phyloP scores from a whole-genome alignment of 257 asterid species.

The Phtheirospermum japonicum region DNA sequence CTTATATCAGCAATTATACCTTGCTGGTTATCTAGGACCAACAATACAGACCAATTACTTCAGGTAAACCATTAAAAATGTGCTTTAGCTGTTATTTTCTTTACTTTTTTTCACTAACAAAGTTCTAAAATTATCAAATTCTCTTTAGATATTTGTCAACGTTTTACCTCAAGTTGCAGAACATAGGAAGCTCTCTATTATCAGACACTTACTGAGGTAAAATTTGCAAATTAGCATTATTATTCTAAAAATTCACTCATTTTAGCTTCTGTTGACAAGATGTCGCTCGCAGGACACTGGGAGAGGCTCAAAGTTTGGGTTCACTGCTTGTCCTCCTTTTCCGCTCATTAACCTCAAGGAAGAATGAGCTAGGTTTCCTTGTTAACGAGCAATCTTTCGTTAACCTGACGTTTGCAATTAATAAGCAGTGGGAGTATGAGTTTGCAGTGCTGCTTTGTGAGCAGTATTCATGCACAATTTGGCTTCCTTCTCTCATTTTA shows the following conservation, averaged over 20 bases:
- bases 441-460: slow-evolving; percentile 61
- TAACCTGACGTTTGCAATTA: slow-evolving; percentile 35
- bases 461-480: slow-evolving; percentile 71
- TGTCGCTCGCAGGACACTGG: slow-evolving; percentile 65
- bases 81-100: slow-evolving; percentile 7
- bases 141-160: slow-evolving; percentile 67
- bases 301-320: slow-evolving; percentile 74
- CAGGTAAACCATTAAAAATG: slow-evolving; percentile 50
- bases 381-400: slow-evolving; percentile 41
- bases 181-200: slow-evolving; percentile 62
- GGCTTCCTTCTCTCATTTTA: slow-evolving; percentile 75
- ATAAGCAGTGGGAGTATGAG: slow-evolving; percentile 73
- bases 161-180: slow-evolving; percentile 74
- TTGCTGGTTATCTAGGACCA: slow-evolving; percentile 70
- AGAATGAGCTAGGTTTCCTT: slow-evolving; percentile 35
- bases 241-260: slow-evolving; percentile 9
- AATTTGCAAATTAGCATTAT: slow-evolving; percentile 16
- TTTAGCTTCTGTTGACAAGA: slow-evolving; percentile 35
- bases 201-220: slow-evolving; percentile 70
- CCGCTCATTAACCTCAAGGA: slow-evolving; percentile 54
- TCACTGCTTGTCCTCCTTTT: slow-evolving; percentile 72
- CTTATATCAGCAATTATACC: slow-evolving; percentile 88
- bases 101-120: background rate
- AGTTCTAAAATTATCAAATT: slow-evolving; percentile 24
- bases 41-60: slow-evolving; percentile 56